Base-by-base conservation (phyloP, 331 rosid species). In the Pyracantha coccinea region DNA sequence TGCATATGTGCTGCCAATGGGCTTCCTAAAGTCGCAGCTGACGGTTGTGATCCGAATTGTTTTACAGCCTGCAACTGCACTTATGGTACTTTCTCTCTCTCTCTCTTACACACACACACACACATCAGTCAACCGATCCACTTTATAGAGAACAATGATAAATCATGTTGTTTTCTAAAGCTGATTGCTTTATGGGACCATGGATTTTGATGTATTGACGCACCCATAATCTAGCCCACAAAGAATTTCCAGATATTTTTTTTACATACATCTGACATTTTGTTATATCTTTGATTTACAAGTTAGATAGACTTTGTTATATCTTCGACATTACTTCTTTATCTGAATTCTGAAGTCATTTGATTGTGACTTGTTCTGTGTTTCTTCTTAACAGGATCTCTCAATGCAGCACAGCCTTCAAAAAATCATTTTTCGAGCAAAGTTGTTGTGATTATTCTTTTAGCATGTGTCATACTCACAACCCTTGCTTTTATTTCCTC, bases 41-140 rank as follows among this genome's bases (percentile, higher is more conserved):
- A 75, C 59, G 74, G 59, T 69, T 83, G 70, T 77, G 77, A 82
- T 75, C 66, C 83, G 17, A 69, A 76, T 68, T 94, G 97, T 80
- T 94, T 92, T 81, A 67, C 83, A 14, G 87, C 93, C 83, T 94
- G 99, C 90, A 90, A 86, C 78, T 94, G 97, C 82, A 77, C 86
- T 66, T 90, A 82, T 78, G 99, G 99, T 91, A 88, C 83, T 74
- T 52, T 4, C 67, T 75, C 69, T 73, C 72, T 31, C 24, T 74
- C 50, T 77, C 74, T 28, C 79, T 76, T 13, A 8, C 44, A 8
- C 35, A 38, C 19, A 38, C 14, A 38, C 47, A 0, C 47, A 11
- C 47, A 41, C 5, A 41, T 11, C 4, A 1, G 15, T 53, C 27
- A 50, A 63, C 33, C 5, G 21, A 65, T 33, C 5, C n/a, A 12